These are phyloP conservation scores for Anaeramoeba flamelloides DNA, from an alignment of 78 protist species.

Conservation along the genomic window DNA sequence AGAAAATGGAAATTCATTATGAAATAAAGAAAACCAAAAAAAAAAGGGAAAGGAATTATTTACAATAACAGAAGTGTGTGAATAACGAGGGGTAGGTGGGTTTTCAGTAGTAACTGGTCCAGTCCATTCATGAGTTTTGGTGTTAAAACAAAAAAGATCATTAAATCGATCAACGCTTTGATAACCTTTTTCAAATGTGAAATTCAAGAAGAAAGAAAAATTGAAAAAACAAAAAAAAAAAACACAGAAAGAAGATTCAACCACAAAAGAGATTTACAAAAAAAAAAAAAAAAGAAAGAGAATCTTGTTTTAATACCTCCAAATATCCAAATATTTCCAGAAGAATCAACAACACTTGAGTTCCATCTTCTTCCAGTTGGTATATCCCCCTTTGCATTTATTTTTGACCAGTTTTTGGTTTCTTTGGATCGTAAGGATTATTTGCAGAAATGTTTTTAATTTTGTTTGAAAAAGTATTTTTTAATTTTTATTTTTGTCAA, in stretches of 20 bases:
- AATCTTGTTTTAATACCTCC: no score
- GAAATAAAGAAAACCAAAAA: no score
- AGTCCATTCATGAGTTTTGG: neutral
- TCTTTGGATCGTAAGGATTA: neutral
- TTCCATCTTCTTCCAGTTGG: neutral
- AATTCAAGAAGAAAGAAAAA: no score
- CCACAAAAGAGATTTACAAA: no score
- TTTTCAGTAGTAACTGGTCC: neutral
- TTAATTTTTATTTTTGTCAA: neutral
- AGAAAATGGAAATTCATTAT: no score
- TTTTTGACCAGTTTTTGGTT: neutral
- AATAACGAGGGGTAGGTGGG: neutral
- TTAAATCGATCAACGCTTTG: neutral
- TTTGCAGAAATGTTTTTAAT: neutral
- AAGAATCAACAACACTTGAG: neutral
- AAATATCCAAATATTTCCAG: neutral
- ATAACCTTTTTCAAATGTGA: no score
- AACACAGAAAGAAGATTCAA: no score
- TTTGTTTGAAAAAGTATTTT: neutral
- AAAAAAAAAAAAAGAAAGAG: no score
- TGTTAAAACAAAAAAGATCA: neutral
- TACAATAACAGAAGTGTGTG: neutral
- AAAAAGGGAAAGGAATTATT: no score
- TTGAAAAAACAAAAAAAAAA: no score
- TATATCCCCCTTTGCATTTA: neutral